Evolutionary conservation across 169 alveolate genomes (phyloP).

Genomic region (Plasmodium knowlesi): DNA sequence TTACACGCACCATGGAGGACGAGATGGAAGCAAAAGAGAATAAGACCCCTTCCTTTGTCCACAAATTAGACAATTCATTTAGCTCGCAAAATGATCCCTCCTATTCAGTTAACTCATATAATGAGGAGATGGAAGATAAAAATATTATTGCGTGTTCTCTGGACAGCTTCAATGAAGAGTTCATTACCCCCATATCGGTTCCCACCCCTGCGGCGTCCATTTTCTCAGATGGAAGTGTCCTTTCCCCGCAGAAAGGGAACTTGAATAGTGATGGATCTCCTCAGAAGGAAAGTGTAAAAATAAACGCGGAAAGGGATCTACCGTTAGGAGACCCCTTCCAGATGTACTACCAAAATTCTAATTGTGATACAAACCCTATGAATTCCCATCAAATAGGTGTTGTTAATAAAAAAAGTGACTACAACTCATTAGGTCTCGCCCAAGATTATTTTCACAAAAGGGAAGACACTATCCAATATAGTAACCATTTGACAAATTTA

Average conservation of each 20-base stretch:
- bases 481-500: background rate
- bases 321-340: background rate
- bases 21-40: background rate
- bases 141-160: slow-evolving; percentile 25
- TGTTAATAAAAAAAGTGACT: background rate
- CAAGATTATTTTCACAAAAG: background rate
- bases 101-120: slow-evolving; percentile 43
- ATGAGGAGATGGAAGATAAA: slow-evolving; percentile 18
- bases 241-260: slow-evolving; percentile 13
- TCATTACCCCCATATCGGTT: slow-evolving; percentile 34
- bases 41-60: background rate
- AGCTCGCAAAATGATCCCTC: slow-evolving; percentile 15
- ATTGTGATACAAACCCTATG: background rate
- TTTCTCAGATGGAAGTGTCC: slow-evolving; percentile 32
- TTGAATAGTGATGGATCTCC: background rate
- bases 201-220: slow-evolving; percentile 69
- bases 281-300: background rate
- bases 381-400: background rate
- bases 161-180: slow-evolving; percentile 73
- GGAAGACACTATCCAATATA: background rate
- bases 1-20: background rate
- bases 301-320: background rate
- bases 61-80: slow-evolving; percentile 1
- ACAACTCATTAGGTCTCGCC: background rate
- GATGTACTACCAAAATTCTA: background rate